phyloP scores from a whole-genome alignment of 139 green algal genomes.

The Closterium sp. region DNA sequence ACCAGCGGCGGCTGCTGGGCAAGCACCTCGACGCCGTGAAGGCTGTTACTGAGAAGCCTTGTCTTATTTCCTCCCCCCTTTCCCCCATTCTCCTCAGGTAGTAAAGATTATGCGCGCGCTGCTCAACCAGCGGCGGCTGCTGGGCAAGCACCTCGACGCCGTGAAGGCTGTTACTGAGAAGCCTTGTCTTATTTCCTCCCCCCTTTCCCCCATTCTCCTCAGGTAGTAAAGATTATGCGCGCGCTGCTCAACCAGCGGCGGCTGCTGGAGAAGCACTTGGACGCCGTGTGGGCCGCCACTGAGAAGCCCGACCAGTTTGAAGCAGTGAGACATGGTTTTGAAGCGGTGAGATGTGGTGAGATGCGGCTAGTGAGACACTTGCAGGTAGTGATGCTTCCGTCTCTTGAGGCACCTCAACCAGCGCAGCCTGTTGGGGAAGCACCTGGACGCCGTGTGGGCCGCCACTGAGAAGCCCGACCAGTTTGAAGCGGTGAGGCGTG shows the following conservation, averaged over 20 bases:
- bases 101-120: constrained; percentile 61
- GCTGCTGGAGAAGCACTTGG: constrained; percentile 68
- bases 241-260: constrained; percentile 40
- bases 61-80: too few relatives aligned
- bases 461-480: constrained; percentile 78
- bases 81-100: constrained; percentile 3
- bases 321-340: constrained; percentile 61
- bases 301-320: constrained; percentile 84
- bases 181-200: constrained; percentile 17
- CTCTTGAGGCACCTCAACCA: too few relatives aligned
- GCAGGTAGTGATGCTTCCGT: too few relatives aligned
- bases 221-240: constrained; percentile 61
- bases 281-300: constrained; percentile 77
- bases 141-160: constrained; percentile 70
- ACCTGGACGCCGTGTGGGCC: constrained; percentile 80
- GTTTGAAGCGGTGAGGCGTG: constrained; percentile 74
- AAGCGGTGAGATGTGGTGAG: too few relatives aligned
- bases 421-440: constrained; percentile 56
- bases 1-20: constrained; percentile 53
- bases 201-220: too few relatives aligned
- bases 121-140: constrained; percentile 49
- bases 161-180: constrained; percentile 79
- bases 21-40: constrained; percentile 79
- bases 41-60: constrained; percentile 71
- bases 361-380: too few relatives aligned